phyloP scores from a whole-genome alignment of 2,329 filamentous ascomycete genomes.

The Albophoma yamanashiensis region DNA sequence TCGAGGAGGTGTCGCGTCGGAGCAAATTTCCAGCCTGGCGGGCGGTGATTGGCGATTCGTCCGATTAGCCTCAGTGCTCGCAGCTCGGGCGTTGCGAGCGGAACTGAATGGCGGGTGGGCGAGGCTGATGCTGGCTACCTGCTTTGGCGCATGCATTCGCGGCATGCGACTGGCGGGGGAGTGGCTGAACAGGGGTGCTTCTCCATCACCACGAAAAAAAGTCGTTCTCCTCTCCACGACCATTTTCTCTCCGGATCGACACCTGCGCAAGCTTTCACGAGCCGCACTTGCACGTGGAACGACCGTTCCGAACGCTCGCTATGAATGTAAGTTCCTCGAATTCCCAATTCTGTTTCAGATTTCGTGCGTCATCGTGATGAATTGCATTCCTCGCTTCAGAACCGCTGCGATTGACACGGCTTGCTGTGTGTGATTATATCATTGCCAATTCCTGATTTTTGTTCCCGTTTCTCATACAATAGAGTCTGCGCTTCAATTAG shows the following conservation, averaged over 20 bases:
- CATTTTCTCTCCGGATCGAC: not conserved
- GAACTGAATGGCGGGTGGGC: not conserved
- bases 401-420: conserved; percentile 40
- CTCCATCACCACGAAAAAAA: not conserved
- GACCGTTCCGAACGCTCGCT: conserved; percentile 10
- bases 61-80: not conserved
- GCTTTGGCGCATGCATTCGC: not conserved
- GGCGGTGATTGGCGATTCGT: not conserved
- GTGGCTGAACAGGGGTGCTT: not conserved
- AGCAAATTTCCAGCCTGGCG: conserved; percentile 2
- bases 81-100: not conserved
- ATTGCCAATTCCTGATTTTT: conserved; percentile 26
- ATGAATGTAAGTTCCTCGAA: conserved; percentile 23
- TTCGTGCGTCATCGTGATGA: conserved; percentile 25
- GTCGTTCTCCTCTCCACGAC: not conserved
- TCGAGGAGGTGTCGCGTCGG: not conserved
- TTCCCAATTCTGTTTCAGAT: not conserved
- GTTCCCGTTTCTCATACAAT: conserved; percentile 1
- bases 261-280: not conserved
- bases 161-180: not conserved
- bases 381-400: conserved; percentile 33
- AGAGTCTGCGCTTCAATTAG: not conserved
- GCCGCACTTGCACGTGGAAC: not conserved
- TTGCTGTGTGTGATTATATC: conserved; percentile 31
- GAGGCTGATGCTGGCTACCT: not conserved